Evolutionary conservation across 2,329 filamentous ascomycete species (phyloP).

Genomic region (Fusarium keratoplasticum): DNA sequence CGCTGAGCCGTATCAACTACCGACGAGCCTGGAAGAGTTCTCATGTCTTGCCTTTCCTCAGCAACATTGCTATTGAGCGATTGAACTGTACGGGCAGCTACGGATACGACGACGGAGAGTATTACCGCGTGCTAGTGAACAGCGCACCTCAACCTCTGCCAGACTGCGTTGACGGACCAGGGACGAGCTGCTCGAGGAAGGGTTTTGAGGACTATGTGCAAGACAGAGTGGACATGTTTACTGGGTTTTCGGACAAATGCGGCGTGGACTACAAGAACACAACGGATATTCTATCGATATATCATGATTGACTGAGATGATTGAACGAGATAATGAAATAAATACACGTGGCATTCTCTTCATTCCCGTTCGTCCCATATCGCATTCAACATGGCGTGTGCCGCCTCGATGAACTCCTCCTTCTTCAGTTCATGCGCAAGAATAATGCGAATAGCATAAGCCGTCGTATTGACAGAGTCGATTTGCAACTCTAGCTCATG

Average conservation of each 20-base stretch:
- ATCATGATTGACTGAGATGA: slow-evolving; percentile 8
- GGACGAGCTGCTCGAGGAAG: slow-evolving; percentile 33
- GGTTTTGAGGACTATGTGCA: slow-evolving; percentile 36
- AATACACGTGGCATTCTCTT: no score
- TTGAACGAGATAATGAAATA: not conserved
- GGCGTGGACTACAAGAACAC: slow-evolving; percentile 40
- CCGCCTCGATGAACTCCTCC: not conserved
- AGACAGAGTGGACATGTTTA: slow-evolving; percentile 27
- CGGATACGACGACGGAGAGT: slow-evolving; percentile 53
- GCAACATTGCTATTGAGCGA: slow-evolving; percentile 74
- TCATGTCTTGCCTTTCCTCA: slow-evolving; percentile 72
- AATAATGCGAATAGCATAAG: not conserved
- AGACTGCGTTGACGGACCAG: slow-evolving; percentile 31
- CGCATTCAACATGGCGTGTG: not conserved
- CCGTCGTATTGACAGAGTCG: not conserved
- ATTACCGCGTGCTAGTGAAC: slow-evolving; percentile 40
- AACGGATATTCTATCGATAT: slow-evolving; percentile 39
- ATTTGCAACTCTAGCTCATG: not conserved
- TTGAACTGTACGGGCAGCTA: slow-evolving; percentile 69
- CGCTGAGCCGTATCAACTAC: slow-evolving; percentile 70
- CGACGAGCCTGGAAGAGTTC: slow-evolving; percentile 72
- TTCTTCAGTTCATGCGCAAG: not conserved
- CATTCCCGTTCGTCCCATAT: not conserved
- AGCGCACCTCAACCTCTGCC: slow-evolving; percentile 38
- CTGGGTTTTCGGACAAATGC: slow-evolving; percentile 38